Conservation (phyloP, 139 green algal genomes). For the Chloropicon primus region DNA sequence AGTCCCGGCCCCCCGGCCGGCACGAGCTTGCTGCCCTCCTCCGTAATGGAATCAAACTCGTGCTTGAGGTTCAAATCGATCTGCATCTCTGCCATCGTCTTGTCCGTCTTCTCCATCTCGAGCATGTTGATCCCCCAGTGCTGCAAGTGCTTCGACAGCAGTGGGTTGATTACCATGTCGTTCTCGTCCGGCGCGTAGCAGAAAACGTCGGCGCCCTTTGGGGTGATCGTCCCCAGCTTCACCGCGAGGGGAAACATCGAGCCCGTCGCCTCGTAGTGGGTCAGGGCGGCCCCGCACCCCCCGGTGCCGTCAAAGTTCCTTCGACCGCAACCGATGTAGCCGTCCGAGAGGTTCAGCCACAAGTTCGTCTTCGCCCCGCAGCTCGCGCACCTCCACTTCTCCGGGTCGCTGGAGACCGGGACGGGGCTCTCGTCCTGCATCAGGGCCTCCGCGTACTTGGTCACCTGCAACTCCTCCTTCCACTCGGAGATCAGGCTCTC, state of each 20-base stretch:
- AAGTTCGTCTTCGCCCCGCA: conserved; percentile 56
- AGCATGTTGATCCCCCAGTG: conserved; percentile 99
- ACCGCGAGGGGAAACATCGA: conserved; percentile 79
- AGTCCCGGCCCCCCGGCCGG: conserved; percentile 58
- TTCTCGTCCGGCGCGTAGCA: conserved; percentile 83
- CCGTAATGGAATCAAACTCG: conserved; percentile 86
- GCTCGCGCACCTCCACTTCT: conserved; percentile 80
- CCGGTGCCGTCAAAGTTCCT: conserved; percentile 53
- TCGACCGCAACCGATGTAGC: conserved; percentile 84
- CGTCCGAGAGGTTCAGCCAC: conserved; percentile 95
- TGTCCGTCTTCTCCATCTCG: conserved; percentile 93
- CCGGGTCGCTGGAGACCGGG: conserved; percentile 59
- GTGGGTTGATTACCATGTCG: conserved; percentile 89
- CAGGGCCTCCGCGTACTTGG: conserved; percentile 68
- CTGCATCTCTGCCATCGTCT: conserved; percentile 88
- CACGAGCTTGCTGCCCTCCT: conserved; percentile 54
- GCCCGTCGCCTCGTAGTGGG: conserved; percentile 75
- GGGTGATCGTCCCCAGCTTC: conserved; percentile 96
- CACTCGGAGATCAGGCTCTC: conserved; percentile 49
- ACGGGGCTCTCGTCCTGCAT: conserved; percentile 54
- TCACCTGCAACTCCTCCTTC: conserved; percentile 63
- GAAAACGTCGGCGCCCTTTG: conserved; percentile 78
- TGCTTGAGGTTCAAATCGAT: conserved; percentile 72
- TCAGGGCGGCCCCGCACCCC: conserved; percentile 79
- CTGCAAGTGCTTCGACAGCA: conserved; percentile 63